A percentile compares a stretch with the other conserved stretches of the same genome.
phyloP scores from a whole-genome alignment of 768 basidiomycete species.

The Suillus alpinus region DNA sequence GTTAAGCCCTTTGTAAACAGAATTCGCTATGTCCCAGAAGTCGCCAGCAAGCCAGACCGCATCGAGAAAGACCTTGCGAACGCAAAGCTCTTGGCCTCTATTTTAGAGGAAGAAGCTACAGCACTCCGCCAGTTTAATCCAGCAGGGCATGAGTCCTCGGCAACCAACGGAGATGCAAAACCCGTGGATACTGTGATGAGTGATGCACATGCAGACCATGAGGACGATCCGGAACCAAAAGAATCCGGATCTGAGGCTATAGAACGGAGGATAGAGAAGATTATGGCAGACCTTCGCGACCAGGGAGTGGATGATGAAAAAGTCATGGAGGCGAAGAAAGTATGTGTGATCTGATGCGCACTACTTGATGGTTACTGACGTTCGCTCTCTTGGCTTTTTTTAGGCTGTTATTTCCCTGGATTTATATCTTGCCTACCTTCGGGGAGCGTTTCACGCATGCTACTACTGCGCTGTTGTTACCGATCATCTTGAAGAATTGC shows the following conservation, averaged over 20 bases:
- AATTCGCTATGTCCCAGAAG: conserved; percentile 78
- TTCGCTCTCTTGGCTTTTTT: conserved; percentile 21
- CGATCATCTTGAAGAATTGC: conserved; percentile 92
- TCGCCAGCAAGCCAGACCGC: conserved; percentile 76
- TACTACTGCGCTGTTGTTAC: conserved; percentile 95
- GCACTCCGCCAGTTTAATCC: conserved; percentile 46
- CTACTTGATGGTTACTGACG: not conserved
- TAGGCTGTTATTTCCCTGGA: conserved; percentile 85
- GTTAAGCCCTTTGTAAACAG: conserved; percentile 74
- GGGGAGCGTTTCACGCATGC: conserved; percentile 90
- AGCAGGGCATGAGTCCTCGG: conserved; percentile 13
- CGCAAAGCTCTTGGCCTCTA: conserved; percentile 65
- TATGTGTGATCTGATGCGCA: conserved; percentile 29
- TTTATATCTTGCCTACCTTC: conserved; percentile 89
- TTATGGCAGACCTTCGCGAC: conserved; percentile 67
- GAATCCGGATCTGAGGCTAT: conserved; percentile 77
- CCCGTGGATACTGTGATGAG: conserved; percentile 30
- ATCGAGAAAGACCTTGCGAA: conserved; percentile 79
- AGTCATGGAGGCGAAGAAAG: conserved; percentile 69
- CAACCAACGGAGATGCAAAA: conserved; percentile 26
- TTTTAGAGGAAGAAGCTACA: conserved; percentile 71
- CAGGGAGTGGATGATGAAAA: conserved; percentile 65
- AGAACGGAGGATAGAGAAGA: conserved; percentile 75
- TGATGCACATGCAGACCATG: conserved; percentile 35
- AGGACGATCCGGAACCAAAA: conserved; percentile 49